Evolutionary conservation across 2,329 filamentous ascomycete species (phyloP).

Genomic region (Hypoxylon sp.): DNA sequence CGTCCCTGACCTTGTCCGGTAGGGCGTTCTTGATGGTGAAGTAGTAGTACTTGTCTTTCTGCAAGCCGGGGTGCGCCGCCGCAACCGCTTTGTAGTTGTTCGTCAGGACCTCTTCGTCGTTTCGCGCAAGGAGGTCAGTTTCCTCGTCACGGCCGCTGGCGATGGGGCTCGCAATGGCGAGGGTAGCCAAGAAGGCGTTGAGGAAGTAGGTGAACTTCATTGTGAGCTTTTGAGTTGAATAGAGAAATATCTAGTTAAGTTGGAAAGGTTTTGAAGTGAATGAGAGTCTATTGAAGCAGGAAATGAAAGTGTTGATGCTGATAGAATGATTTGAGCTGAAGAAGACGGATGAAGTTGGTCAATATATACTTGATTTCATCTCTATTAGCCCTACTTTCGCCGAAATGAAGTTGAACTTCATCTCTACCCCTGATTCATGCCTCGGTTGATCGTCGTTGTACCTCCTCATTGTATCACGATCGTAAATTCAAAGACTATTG

Average conservation of each 20-base stretch:
- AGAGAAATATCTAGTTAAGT: neutral
- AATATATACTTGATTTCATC: neutral
- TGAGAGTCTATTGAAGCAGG: neutral
- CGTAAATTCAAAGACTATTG: neutral
- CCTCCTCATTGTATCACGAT: neutral
- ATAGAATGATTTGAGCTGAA: neutral
- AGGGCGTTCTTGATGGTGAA: conserved; percentile 19
- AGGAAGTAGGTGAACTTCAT: conserved; percentile 41
- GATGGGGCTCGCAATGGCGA: conserved; percentile 36
- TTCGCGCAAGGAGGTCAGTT: conserved; percentile 3
- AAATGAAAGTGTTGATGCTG: conserved; percentile 2
- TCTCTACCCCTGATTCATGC: neutral
- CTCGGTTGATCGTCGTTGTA: neutral
- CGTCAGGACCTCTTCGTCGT: conserved; percentile 2
- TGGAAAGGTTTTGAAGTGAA: neutral
- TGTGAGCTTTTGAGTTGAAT: conserved; percentile 22
- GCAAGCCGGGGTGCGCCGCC: neutral
- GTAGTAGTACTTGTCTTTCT: conserved; percentile 32
- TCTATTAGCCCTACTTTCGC: neutral
- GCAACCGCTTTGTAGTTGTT: neutral
- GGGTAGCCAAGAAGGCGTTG: conserved; percentile 34
- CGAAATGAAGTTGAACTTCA: neutral
- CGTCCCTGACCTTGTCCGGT: conserved; percentile 2
- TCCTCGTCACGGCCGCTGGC: conserved; percentile 10
- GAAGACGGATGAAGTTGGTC: neutral